Conservation (phyloP, 352 stramenopile species). For the Pythium coloratum region DNA sequence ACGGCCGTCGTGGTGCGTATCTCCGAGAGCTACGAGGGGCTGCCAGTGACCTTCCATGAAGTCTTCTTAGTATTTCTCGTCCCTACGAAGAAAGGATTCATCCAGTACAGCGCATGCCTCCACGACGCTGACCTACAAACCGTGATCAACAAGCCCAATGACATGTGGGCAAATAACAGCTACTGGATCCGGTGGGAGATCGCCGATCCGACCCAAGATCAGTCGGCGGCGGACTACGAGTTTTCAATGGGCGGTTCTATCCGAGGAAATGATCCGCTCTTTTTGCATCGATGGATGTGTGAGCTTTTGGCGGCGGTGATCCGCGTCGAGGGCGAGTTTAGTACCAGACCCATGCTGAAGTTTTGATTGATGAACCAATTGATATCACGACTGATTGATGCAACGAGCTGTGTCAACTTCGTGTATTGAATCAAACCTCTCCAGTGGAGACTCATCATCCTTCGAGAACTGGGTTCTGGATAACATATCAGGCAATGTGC, state of each 20-base stretch:
- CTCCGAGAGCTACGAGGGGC: background rate
- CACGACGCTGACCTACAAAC: background rate
- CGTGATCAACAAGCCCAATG: background rate
- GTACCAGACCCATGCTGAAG: background rate
- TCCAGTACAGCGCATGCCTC: background rate
- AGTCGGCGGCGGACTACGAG: background rate
- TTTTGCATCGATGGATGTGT: background rate
- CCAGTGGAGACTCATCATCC: too few relatives aligned
- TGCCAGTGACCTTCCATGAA: background rate
- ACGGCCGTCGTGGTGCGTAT: background rate
- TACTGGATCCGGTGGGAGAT: conserved; percentile 1
- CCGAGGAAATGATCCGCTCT: background rate
- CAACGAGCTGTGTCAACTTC: too few relatives aligned
- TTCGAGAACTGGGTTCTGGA: too few relatives aligned
- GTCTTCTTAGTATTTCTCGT: background rate
- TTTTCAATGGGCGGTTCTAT: background rate
- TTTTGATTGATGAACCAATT: background rate
- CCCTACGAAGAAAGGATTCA: background rate
- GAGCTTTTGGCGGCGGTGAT: background rate
- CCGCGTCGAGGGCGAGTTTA: background rate
- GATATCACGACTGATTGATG: too few relatives aligned
- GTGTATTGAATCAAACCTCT: too few relatives aligned
- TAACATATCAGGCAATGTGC: too few relatives aligned
- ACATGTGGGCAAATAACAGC: background rate
- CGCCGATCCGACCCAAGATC: background rate